phyloP scores from a whole-genome alignment of 768 basidiomycete genomes.

The Termitomyces sp. region DNA sequence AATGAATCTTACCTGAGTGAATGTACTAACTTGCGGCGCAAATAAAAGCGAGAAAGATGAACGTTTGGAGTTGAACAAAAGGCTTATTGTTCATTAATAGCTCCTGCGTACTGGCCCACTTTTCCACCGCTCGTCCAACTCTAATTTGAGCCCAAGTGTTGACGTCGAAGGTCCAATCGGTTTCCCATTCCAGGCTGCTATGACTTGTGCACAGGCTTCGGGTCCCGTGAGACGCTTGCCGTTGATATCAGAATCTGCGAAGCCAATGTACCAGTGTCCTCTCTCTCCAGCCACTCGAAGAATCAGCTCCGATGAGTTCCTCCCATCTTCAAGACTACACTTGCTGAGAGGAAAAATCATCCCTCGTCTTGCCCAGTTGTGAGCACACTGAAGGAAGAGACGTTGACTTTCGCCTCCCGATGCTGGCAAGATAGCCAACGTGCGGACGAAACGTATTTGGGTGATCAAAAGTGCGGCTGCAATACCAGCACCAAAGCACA shows the following conservation, averaged over 20 bases:
- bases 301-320: constrained; percentile 29
- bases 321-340: constrained; percentile 26
- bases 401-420: constrained; percentile 15
- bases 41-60: neutral
- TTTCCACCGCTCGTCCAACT: constrained; percentile 21
- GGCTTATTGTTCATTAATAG: neutral
- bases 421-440: constrained; percentile 23
- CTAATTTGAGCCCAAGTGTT: constrained; percentile 1
- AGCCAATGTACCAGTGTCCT: constrained; percentile 31
- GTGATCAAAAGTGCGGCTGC: constrained; percentile 26
- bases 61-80: neutral
- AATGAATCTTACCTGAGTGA: neutral
- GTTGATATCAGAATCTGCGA: constrained; percentile 22
- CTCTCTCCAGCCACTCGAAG: constrained; percentile 24
- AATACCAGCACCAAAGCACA: constrained; percentile 25
- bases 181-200: constrained; percentile 24
- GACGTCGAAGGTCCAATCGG: constrained; percentile 10
- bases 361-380: constrained; percentile 25
- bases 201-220: constrained; percentile 23
- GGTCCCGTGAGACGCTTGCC: constrained; percentile 15
- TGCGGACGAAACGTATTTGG: constrained; percentile 29
- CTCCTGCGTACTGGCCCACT: constrained; percentile 22
- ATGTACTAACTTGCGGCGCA: neutral
- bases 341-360: constrained; percentile 20
- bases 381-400: constrained; percentile 28